phyloP scores from a whole-genome alignment of 2,329 filamentous ascomycete species.

The Botryotinia globosa region DNA sequence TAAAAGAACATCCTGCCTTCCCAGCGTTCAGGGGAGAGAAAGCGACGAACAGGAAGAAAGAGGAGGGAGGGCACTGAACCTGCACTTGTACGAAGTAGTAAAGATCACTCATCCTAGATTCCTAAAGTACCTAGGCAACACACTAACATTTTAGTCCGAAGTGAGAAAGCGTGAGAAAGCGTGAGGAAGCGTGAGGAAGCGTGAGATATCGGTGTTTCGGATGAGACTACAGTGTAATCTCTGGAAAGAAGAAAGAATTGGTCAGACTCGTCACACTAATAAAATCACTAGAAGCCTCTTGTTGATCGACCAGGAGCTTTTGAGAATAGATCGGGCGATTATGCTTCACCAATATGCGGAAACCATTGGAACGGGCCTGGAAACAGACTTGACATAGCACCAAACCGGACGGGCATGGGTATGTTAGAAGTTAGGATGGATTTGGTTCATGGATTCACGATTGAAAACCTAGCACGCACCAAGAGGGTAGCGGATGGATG shows the following conservation, averaged over 20 bases:
- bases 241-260: not conserved
- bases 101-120: not conserved
- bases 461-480: not conserved
- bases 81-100: not conserved
- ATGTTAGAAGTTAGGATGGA: not conserved
- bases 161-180: not conserved
- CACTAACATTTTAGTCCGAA: not conserved
- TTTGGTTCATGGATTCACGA: not conserved
- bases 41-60: not conserved
- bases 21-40: not conserved
- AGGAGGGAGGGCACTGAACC: not conserved
- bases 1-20: not conserved
- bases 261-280: not conserved
- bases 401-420: not conserved
- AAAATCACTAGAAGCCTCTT: not conserved
- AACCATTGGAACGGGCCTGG: not conserved
- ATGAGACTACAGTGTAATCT: not conserved
- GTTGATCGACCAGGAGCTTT: not conserved
- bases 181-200: not conserved
- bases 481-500: not conserved
- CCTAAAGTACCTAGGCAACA: not conserved
- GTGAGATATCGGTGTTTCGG: not conserved
- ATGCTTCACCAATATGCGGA: not conserved
- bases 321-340: slow-evolving; percentile 7
- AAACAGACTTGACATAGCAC: not conserved